Evolutionary conservation across 2,329 filamentous ascomycete species (phyloP), one percentile per base, ranked within the genome.

Genomic region (Colletotrichum australisinense): DNA sequence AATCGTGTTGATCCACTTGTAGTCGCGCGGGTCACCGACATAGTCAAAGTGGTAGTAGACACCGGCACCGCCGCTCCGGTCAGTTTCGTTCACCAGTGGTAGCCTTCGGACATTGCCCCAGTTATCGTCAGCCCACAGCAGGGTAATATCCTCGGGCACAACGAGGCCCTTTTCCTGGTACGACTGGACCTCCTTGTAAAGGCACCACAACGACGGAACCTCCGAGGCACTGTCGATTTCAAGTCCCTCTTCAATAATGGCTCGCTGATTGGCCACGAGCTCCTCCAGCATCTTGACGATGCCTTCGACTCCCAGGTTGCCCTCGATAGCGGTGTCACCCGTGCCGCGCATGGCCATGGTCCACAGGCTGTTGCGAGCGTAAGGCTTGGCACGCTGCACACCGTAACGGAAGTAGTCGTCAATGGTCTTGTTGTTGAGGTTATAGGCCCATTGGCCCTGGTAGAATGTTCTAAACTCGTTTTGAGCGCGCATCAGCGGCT

Each of bases 101-200:
- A 93, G 82, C 26, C 92, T 85, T 32, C 91, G 86, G 30, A 92
- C 86, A 79, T 93, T 91, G 12, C 91, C 91, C 85, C 86, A 92
- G 81, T 93, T 93, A 81, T 94, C 92, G 78, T 93, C 92, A 0
- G 91, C 87, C 88, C 91, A 93, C 5, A 93, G 84, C 28, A 94
- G 83, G 1, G 90, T 93, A 32, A 94, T 88, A 77, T 93, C 88
- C 49, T 93, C 91, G 0, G 92, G 91, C 2, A 86, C 83, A 3
- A 73, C 67, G 5, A 94, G 86, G 1, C 92, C 92, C 19, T 88
- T 85, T 70, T 92, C 89, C 71, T 92, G 90, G 79, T 94, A 94
- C 7, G 89, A 88, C 81, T 92, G 91, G 2, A 94, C 92, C 79
- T 94, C 92, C 78, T 93, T 94, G 82, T 94, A 94, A 74, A 94